These are phyloP conservation scores for Eimeria brunetti DNA, from an alignment of 169 alveolate genomes.

Conservation along the genomic window DNA sequence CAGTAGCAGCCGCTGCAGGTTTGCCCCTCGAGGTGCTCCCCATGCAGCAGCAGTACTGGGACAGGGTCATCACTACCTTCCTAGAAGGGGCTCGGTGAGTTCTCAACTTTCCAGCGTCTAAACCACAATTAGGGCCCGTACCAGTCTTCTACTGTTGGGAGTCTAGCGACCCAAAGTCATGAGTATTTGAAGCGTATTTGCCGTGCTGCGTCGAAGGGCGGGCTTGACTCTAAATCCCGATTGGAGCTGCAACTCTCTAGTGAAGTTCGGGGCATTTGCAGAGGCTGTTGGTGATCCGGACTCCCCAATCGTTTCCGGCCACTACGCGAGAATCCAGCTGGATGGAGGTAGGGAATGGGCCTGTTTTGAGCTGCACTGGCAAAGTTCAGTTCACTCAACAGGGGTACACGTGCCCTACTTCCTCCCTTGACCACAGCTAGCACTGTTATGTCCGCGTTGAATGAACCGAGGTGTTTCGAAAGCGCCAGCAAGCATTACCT, in stretches of 20 bases:
- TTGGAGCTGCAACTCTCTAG: constrained; percentile 84
- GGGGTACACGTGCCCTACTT: too few species aligned
- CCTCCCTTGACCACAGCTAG: not conserved
- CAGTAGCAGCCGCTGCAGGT: constrained; percentile 67
- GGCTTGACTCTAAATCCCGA: constrained; percentile 90
- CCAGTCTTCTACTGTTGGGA: not conserved
- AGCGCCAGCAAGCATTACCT: not conserved
- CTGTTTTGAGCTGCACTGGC: not conserved
- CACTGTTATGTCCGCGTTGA: not conserved
- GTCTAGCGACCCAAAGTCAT: not conserved
- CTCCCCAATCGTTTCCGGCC: constrained; percentile 86
- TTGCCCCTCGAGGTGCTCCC: constrained; percentile 85
- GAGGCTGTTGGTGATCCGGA: constrained; percentile 51
- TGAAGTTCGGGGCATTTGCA: constrained; percentile 86
- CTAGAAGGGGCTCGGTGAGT: constrained; percentile 67
- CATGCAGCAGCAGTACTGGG: constrained; percentile 84
- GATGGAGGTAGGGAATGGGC: not conserved
- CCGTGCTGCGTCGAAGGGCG: constrained; percentile 60
- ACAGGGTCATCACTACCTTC: constrained; percentile 75
- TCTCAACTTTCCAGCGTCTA: not conserved
- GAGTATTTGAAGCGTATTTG: not conserved
- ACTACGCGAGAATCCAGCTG: constrained; percentile 83
- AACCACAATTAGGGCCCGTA: not conserved
- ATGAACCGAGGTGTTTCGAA: not conserved
- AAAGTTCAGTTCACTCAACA: not conserved